These are phyloP conservation scores for Sarocladium kiliense DNA, from an alignment of 2,329 filamentous ascomycete genomes.

Conservation along the genomic window DNA sequence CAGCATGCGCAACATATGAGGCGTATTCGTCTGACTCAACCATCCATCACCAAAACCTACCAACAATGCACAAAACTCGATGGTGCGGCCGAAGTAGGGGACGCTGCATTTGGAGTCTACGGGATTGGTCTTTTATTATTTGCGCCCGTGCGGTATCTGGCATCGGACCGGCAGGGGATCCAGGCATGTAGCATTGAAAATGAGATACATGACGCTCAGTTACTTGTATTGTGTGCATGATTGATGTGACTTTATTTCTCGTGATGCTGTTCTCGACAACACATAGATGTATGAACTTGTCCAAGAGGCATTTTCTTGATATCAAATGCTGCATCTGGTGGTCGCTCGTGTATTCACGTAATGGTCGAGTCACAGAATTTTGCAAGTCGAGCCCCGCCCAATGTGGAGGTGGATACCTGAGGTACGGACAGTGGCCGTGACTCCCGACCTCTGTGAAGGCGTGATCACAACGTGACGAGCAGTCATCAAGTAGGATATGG, in stretches of 20 bases:
- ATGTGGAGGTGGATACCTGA: background rate
- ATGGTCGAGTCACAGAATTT: background rate
- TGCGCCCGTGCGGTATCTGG: slow-evolving; percentile 37
- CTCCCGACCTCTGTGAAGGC: background rate
- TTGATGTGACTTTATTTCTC: background rate
- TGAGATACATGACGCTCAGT: slow-evolving; percentile 44
- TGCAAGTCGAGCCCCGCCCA: background rate
- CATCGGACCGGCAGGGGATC: slow-evolving; percentile 45
- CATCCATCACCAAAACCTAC: background rate
- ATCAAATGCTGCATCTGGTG: too few species aligned
- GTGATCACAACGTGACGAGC: too few species aligned
- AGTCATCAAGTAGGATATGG: background rate
- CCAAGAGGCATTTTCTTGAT: too few species aligned
- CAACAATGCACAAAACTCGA: slow-evolving; percentile 30
- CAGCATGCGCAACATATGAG: background rate
- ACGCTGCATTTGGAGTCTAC: slow-evolving; percentile 57
- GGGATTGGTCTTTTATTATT: slow-evolving; percentile 48
- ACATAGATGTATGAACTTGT: too few species aligned
- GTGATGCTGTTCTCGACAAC: slow-evolving; percentile 1
- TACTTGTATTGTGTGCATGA: background rate
- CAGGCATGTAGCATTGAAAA: slow-evolving; percentile 55
- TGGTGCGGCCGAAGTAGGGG: slow-evolving; percentile 36
- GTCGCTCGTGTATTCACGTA: background rate
- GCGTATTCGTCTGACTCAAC: background rate
- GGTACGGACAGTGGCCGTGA: background rate